Evolutionary conservation across 257 asterid species (phyloP), one percentile per base, ranked within the genome.

Genomic region (Nicotiana otophora): DNA sequence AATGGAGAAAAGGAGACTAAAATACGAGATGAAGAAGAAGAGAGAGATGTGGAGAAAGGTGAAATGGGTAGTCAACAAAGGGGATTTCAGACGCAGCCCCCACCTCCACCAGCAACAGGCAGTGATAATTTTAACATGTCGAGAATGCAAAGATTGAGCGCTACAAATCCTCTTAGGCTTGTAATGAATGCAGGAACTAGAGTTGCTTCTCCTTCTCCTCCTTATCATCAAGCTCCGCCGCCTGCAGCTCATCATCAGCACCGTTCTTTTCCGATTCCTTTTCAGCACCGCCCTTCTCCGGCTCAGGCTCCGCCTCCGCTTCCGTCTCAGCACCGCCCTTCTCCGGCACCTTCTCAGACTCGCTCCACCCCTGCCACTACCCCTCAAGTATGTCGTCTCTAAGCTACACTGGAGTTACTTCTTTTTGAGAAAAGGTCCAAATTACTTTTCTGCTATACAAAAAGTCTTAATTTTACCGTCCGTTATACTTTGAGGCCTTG

Each of bases 121-220:
- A 23, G 7, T 11, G 65, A 79, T 9, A 91, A 86, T 77, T 84
- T 91, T 76, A 88, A 88, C 84, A 81, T 92, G 97, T 89, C 96
- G 1, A 91, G 92, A 91, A 91, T 90, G 95, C 98, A 94, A 58
- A 86, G 97, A 83, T 85, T 96, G 86, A 94, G 92, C 75, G 85
- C 91, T 12, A 94, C 98, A 20, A 96, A 96, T 68, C 99, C 98
- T 26, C 82, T 96, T 15, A 84, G 98, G 67, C 93, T 96, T 39
- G 98, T 94, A 2, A 84, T 94, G 34, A 88, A 94, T 54, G 89
- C 84, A 82, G 97, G 93, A 2, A 89, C 94, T 3, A 88, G 97
- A 90, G 97, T 92, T 58, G 98, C 97, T n/a, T 86, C 97, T 34
- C 91, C 98, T 30, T 88, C 96, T 64, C 96, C 80, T 39, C 48